phyloP scores from a whole-genome alignment of 768 basidiomycete species.

The Nidula microcarpa region DNA sequence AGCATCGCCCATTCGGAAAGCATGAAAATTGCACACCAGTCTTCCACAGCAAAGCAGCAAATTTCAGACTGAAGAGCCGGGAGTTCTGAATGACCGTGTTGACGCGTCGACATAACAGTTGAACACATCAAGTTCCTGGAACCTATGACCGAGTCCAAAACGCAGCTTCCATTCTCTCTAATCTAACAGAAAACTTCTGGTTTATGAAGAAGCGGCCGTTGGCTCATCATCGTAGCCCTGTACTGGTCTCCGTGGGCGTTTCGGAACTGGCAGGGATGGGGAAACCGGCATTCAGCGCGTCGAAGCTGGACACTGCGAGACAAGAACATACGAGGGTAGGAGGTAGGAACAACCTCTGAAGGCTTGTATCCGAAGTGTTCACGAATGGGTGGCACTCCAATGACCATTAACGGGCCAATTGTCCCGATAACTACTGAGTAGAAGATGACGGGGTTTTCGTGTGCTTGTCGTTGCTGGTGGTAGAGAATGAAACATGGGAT shows the following conservation, averaged over 20 bases:
- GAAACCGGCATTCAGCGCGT: not conserved
- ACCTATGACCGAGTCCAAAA: no score
- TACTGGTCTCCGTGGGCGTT: conserved; percentile 64
- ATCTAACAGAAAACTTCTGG: no score
- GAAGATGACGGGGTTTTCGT: conserved; percentile 89
- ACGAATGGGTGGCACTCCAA: conserved; percentile 78
- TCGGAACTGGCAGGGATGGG: conserved; percentile 48
- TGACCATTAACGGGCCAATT: conserved; percentile 71
- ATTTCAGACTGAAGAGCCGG: no score
- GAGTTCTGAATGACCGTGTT: no score
- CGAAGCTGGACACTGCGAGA: not conserved
- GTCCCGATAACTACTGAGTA: conserved; percentile 76
- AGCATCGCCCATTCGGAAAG: no score
- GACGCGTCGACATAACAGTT: no score
- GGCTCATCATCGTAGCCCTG: conserved; percentile 70
- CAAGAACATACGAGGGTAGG: conserved; percentile 69
- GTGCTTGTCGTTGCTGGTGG: conserved; percentile 80
- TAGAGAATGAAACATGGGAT: conserved; percentile 7
- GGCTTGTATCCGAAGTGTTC: conserved; percentile 67
- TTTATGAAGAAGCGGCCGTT: no score
- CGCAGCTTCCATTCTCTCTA: no score
- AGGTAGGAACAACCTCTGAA: conserved; percentile 66
- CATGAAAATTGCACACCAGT: no score
- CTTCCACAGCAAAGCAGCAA: no score
- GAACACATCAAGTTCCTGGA: no score